Percentiles rank a stretch among this genome's conserved stretches.
Conservation (phyloP, 805 yeast species). For the Candida ascalaphidarum region DNA sequence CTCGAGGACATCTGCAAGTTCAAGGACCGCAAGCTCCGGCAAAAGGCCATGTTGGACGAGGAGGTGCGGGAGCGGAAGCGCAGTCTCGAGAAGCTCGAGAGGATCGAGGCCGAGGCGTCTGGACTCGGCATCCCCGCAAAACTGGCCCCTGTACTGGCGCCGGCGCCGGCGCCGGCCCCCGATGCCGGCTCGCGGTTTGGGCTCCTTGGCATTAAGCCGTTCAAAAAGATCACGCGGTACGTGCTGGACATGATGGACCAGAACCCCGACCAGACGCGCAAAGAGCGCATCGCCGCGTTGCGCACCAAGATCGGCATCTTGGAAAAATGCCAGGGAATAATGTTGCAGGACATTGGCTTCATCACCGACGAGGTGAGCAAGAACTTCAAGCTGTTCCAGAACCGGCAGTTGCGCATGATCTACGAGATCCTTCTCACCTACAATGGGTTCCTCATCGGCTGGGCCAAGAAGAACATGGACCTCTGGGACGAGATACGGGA, state of each 20-base stretch:
- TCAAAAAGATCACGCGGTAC: slow-evolving; percentile 42
- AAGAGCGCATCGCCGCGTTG: slow-evolving; percentile 41
- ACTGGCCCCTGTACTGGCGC: too few relatives aligned
- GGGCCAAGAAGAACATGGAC: slow-evolving; percentile 63
- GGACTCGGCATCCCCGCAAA: slow-evolving; percentile 8
- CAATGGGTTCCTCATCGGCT: slow-evolving; percentile 46
- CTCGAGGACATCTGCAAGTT: slow-evolving; percentile 53
- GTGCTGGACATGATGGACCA: slow-evolving; percentile 52
- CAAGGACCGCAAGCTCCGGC: slow-evolving; percentile 34
- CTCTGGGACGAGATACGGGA: slow-evolving; percentile 58
- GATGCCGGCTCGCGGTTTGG: slow-evolving; percentile 31
- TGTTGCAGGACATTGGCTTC: slow-evolving; percentile 31
- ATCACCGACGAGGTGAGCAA: slow-evolving; percentile 38
- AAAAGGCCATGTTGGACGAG: slow-evolving; percentile 19
- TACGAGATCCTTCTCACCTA: slow-evolving; percentile 45
- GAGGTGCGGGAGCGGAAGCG: slow-evolving; percentile 23
- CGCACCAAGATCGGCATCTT: slow-evolving; percentile 45
- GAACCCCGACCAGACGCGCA: slow-evolving; percentile 57
- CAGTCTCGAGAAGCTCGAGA: slow-evolving; percentile 20
- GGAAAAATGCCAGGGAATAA: slow-evolving; percentile 39
- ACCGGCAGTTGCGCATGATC: slow-evolving; percentile 41
- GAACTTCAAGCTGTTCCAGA: slow-evolving; percentile 41
- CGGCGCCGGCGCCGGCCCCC: slow-evolving; percentile 8
- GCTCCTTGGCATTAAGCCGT: slow-evolving; percentile 37
- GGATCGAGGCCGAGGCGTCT: slow-evolving; percentile 20